Conservation (phyloP, 2,329 filamentous ascomycete species). For the Ophiocordyceps camponoti-rufipedis region DNA sequence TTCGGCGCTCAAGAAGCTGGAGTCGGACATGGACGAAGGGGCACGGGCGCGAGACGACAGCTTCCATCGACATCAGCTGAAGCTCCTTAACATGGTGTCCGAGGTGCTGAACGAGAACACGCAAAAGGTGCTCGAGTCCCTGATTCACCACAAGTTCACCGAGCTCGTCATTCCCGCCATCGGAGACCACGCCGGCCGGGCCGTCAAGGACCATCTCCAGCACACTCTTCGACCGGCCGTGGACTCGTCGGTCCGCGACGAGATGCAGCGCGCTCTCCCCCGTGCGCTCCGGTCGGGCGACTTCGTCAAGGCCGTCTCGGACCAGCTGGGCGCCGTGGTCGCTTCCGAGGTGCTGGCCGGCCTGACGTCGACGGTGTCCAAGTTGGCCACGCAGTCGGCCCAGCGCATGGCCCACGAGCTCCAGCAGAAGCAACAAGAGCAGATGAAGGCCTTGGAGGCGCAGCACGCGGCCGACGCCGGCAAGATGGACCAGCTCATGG, state of each 20-base stretch:
- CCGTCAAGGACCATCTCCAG: constrained; percentile 54
- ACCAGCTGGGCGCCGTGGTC: constrained; percentile 51
- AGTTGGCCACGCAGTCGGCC: constrained; percentile 44
- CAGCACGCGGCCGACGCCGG: constrained; percentile 30
- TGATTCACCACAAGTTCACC: constrained; percentile 61
- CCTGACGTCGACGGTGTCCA: constrained; percentile 48
- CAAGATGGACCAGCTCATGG: constrained; percentile 58
- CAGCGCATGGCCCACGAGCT: constrained; percentile 51
- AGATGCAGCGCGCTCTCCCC: constrained; percentile 55
- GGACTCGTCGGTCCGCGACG: constrained; percentile 47
- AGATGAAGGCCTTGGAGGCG: constrained; percentile 31
- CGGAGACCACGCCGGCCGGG: constrained; percentile 44
- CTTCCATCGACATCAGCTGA: constrained; percentile 33
- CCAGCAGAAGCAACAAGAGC: constrained; percentile 39
- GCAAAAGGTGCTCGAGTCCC: constrained; percentile 54
- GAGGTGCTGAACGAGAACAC: constrained; percentile 44
- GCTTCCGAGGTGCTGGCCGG: constrained; percentile 42
- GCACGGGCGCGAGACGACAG: constrained; percentile 29
- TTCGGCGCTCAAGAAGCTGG: constrained; percentile 40
- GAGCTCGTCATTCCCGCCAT: constrained; percentile 60
- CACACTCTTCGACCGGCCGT: constrained; percentile 49
- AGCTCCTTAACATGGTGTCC: constrained; percentile 38
- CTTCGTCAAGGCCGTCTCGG: constrained; percentile 48
- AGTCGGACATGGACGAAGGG: constrained; percentile 49
- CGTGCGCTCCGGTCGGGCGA: constrained; percentile 57